Conservation (phyloP, 352 stramenopile genomes). For the Phytophthora pistaciae region DNA sequence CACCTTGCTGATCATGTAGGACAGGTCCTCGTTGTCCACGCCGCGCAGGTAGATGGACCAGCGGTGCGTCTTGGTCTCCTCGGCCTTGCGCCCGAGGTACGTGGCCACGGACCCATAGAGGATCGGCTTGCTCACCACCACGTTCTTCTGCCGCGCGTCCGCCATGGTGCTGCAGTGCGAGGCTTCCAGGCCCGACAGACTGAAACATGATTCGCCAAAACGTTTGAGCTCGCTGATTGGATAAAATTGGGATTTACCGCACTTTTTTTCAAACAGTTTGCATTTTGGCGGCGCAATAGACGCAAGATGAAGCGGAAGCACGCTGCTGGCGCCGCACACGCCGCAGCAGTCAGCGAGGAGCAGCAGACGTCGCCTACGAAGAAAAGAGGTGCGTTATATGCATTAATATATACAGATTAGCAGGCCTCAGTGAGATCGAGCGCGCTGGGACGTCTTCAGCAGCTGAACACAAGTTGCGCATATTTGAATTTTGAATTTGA, state of each 20-base stretch:
- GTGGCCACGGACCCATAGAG: slow-evolving; percentile 95
- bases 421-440: background rate
- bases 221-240: slow-evolving; percentile 12
- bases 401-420: background rate
- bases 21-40: slow-evolving; percentile 95
- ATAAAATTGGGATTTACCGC: slow-evolving; percentile 10
- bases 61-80: slow-evolving; percentile 95
- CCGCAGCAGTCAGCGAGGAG: background rate
- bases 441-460: background rate
- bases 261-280: slow-evolving; percentile 34
- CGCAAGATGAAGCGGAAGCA: slow-evolving; percentile 63
- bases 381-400: slow-evolving; percentile 31
- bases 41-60: slow-evolving; percentile 96
- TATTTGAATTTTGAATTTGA: slow-evolving; percentile 1
- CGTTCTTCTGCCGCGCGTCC: slow-evolving; percentile 76
- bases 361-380: slow-evolving; percentile 2
- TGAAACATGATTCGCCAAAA: slow-evolving; percentile 6
- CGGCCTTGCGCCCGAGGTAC: slow-evolving; percentile 92
- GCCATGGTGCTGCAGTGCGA: slow-evolving; percentile 49
- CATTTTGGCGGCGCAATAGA: background rate
- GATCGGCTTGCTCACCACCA: slow-evolving; percentile 94
- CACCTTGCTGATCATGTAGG: slow-evolving; percentile 96
- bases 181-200: background rate
- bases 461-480: background rate
- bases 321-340: background rate